These are phyloP conservation scores for Platanus orientalis DNA, from an alignment of 164 flowering plant species.

Conservation along the genomic window DNA sequence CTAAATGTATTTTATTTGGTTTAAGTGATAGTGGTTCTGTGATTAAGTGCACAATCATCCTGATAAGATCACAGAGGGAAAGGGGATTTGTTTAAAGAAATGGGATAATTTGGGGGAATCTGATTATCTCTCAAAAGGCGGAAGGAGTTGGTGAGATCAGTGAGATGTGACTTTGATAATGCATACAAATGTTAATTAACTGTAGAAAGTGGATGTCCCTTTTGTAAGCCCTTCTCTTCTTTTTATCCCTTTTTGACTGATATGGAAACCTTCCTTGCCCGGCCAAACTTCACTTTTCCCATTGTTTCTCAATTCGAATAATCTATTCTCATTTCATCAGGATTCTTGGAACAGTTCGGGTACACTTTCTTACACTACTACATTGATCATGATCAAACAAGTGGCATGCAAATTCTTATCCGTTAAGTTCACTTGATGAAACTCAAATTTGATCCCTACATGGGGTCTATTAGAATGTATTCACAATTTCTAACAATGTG, in stretches of 20 bases:
- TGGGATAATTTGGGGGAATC: slow-evolving; percentile 32
- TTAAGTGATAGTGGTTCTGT: neutral
- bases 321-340: no score
- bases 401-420: no score
- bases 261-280: slow-evolving; percentile 1
- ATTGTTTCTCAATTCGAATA: neutral
- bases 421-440: no score
- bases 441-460: no score
- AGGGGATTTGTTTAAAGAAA: slow-evolving; percentile 16
- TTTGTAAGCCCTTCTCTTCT: slow-evolving; percentile 24
- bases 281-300: neutral
- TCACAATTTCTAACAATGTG: no score
- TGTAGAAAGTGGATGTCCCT: slow-evolving; percentile 51
- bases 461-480: no score
- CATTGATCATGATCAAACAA: no score
- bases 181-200: slow-evolving; percentile 11
- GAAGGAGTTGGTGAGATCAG: slow-evolving; percentile 22
- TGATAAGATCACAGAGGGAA: neutral
- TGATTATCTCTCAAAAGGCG: slow-evolving; percentile 51
- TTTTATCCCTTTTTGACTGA: slow-evolving; percentile 17
- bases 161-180: slow-evolving; percentile 12
- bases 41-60: neutral
- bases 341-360: no score
- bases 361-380: no score
- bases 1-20: neutral